Percentiles rank a stretch among this genome's conserved stretches.
phyloP scores from a whole-genome alignment of 1,284 basidiomycete genomes.

The Leccinum laetum region DNA sequence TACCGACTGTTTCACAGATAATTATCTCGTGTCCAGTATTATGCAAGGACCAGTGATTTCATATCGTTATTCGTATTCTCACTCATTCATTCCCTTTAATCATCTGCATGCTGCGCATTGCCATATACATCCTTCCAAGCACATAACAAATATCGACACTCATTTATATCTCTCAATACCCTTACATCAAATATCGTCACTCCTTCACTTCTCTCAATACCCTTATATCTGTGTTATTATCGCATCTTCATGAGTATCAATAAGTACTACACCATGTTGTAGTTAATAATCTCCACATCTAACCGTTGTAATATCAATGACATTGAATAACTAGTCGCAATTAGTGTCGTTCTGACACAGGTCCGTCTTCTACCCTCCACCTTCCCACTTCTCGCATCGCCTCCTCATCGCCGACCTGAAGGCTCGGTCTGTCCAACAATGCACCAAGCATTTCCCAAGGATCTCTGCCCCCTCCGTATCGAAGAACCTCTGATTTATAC shows the following conservation, averaged over 20 bases:
- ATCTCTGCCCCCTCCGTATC: slow-evolving; percentile 87
- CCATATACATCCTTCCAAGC: neutral
- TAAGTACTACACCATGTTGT: neutral
- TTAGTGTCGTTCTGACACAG: slow-evolving; percentile 50
- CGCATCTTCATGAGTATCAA: neutral
- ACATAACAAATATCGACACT: neutral
- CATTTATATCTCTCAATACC: neutral
- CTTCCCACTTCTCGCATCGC: slow-evolving; percentile 90
- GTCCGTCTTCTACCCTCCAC: slow-evolving; percentile 81
- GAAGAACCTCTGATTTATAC: slow-evolving; percentile 77
- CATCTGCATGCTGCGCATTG: neutral
- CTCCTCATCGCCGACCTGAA: slow-evolving; percentile 69
- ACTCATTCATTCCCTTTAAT: too few relatives aligned
- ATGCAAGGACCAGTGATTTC: slow-evolving; percentile 15
- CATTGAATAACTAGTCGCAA: neutral
- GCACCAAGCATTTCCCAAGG: slow-evolving; percentile 93
- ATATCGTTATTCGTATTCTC: too few relatives aligned
- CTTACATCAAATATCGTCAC: neutral
- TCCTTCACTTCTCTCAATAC: neutral
- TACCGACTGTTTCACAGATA: slow-evolving; percentile 8
- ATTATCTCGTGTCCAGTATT: neutral
- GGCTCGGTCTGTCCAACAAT: slow-evolving; percentile 62
- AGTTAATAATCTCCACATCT: neutral
- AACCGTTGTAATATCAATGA: neutral
- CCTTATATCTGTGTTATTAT: slow-evolving; percentile 3